Evolutionary conservation across 2,329 filamentous ascomycete genomes (phyloP), one percentile per base, ranked within the genome.

Genomic region (Rhytidhysteron rufulum): DNA sequence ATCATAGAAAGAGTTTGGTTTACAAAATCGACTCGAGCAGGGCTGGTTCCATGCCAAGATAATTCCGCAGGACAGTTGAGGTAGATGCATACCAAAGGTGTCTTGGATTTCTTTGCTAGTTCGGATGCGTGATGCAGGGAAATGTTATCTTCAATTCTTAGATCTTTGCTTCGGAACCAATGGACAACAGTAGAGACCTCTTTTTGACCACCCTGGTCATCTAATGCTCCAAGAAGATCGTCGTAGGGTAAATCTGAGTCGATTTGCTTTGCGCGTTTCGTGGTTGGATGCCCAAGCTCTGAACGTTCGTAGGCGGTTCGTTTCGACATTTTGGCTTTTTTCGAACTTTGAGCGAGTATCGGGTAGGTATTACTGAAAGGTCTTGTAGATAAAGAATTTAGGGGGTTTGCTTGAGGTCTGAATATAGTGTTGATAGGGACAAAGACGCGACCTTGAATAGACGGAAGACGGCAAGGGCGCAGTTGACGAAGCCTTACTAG

Each of bases 131-230:
- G 63, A 31, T 72, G 57, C 8, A 75, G 54, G 5, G 60, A 69
- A n/a, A 60, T 68, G 42, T 76, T 76, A 44, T 75, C 73, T 34
- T 75, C 67, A 33, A 71, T 67, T 17, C 73, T 64, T 6, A 75
- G 51, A 39, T 75, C 73, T 44, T 74, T 74, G 41, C 66, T 68
- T n/a, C 71, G 67, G 47, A 75, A 75, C 73, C 72, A 75, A 44
- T 75, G 71, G 4, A 69, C 56, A 1, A 75, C 66, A 42, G 64
- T 70, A n/a, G 55, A 58, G 5, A 65, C 61, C 5, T 66, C 54
- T 16, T 62, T 57, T 9, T 63, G 55, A 25, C 60, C 60, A 15
- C 65, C 53, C 42, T 70, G 71, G 5, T 61, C 53, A 17, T 64
- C 57, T 4, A 75, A 53, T 2, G 63, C 54, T 31, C 63, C 53